Evolutionary conservation across 2,329 filamentous ascomycete genomes (phyloP).

Genomic region (Fusarium sp.): DNA sequence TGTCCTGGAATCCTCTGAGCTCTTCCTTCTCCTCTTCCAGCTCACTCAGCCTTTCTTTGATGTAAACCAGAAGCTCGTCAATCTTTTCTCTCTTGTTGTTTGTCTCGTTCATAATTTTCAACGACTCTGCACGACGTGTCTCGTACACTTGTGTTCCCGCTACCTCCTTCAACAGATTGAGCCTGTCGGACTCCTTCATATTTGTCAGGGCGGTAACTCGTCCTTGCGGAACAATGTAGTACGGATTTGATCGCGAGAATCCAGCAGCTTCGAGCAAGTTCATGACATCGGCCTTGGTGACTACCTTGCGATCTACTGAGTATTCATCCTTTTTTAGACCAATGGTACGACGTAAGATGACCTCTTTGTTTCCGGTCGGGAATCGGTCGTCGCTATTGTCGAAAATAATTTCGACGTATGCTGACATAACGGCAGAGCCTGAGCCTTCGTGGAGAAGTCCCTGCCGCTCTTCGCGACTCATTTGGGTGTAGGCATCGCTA

Average conservation of each 20-base stretch:
- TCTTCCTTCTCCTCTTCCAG: slow-evolving; percentile 98
- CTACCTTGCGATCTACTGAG: slow-evolving; percentile 95
- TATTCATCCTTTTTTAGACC: slow-evolving; percentile 99
- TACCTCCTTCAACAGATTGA: slow-evolving; percentile 96
- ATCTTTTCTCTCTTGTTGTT: slow-evolving; percentile 95
- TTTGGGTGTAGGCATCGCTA: slow-evolving; percentile 95
- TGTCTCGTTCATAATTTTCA: slow-evolving; percentile 97
- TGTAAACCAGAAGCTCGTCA: slow-evolving; percentile 89
- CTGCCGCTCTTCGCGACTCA: slow-evolving; percentile 95
- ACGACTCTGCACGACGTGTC: slow-evolving; percentile 85
- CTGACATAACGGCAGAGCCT: slow-evolving; percentile 97
- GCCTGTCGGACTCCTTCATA: slow-evolving; percentile 94
- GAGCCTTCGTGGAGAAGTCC: slow-evolving; percentile 97
- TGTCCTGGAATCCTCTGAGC: slow-evolving; percentile 91
- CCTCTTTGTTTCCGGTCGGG: slow-evolving; percentile 89
- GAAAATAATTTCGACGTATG: slow-evolving; percentile 99
- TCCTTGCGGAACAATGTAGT: slow-evolving; percentile 98
- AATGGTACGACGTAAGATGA: slow-evolving; percentile 92
- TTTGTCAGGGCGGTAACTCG: slow-evolving; percentile 96
- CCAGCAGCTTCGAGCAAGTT: slow-evolving; percentile 95
- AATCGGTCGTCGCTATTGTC: slow-evolving; percentile 98
- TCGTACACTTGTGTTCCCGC: slow-evolving; percentile 98
- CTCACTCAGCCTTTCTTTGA: slow-evolving; percentile 88
- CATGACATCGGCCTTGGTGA: slow-evolving; percentile 93
- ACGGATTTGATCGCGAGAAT: slow-evolving; percentile 96